A percentile compares a stretch with the other conserved stretches of the same genome.
These are phyloP conservation scores for Xylaria curta DNA, from an alignment of 495 filamentous ascomycete genomes.

Conservation along the genomic window DNA sequence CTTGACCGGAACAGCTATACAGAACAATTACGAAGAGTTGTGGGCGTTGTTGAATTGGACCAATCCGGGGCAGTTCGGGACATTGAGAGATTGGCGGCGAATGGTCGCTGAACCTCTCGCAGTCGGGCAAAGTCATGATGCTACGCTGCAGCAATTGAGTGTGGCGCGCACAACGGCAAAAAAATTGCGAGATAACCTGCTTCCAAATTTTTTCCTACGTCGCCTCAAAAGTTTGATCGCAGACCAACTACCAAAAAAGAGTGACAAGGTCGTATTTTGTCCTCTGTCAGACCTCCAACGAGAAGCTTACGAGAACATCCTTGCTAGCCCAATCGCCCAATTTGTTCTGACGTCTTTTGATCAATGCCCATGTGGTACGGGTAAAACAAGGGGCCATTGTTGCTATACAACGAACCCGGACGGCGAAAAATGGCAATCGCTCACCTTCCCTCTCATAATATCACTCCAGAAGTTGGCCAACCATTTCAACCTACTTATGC, in stretches of 20 bases:
- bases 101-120: conserved; percentile 80
- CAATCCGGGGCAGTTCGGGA: conserved; percentile 86
- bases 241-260: conserved; percentile 95
- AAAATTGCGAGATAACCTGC: conserved; percentile 83
- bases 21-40: conserved; percentile 97
- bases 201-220: conserved; percentile 90
- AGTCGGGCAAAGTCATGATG: conserved; percentile 87
- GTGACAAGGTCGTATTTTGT: conserved; percentile 93
- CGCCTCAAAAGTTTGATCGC: conserved; percentile 94
- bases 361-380: conserved; percentile 71
- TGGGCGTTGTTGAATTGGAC: conserved; percentile 98
- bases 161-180: conserved; percentile 81
- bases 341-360: conserved; percentile 72
- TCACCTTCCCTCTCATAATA: conserved; percentile 85
- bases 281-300: conserved; percentile 83
- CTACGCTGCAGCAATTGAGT: conserved; percentile 83
- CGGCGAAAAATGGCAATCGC: conserved; percentile 71
- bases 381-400: conserved; percentile 82
- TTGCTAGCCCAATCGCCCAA: conserved; percentile 73
- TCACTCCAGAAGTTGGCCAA: conserved; percentile 88
- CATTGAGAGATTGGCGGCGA: conserved; percentile 75
- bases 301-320: conserved; percentile 82
- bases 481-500: conserved; percentile 89
- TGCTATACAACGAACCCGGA: conserved; percentile 67
- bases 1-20: conserved; percentile 93